Evolutionary conservation across 177 flowering plant species (phyloP), one percentile per base, ranked within the genome.

Genomic region (Telopea speciosissima): DNA sequence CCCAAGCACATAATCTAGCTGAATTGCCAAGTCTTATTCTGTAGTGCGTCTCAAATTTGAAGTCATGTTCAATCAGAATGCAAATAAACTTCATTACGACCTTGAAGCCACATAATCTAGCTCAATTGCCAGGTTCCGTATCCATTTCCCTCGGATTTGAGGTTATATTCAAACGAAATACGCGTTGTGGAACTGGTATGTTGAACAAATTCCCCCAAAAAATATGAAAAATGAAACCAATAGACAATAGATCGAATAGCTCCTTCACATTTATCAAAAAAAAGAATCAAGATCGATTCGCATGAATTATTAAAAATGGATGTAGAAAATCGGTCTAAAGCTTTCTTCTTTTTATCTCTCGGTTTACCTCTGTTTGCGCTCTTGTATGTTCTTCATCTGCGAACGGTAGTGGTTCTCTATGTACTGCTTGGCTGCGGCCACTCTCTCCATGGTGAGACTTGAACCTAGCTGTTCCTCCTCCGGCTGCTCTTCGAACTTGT

Each of bases 371-470:
- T 87, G 93, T 71, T 88, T 90, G 0, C 98, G 81, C 21, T 93
- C 96, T 70, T 85, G 88, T 73, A 93, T 88, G 83, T 87, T 89
- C 86, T 90, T 93, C 97, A 81, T 91, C 84, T 93, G 98, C 72
- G 92, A 84, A 75, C 85, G 82, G 74, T 93, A 93, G 74, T 93
- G 98, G 68, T 88, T 93, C 88, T 93, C 98, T 66, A 93, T 93
- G 77, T 71, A 93, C 87, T 91, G 83, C 83, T 93, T 93, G 4
- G 98, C 97, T 3, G 98, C 97, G 6, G 95, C 96, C 24, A 93
- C 98, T 74, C 81, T 90, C 87, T 93, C 98, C 95, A 90, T 83
- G n/a, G 97, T 93, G 75, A 89, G 79, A 76, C 85, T 90, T 42
- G 98, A 93, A 2, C 90, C 95, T n/a, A 79, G 70, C 63, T 83